Base-by-base conservation (phyloP, 768 basidiomycete species). In the Pleurotus ostreatus region DNA sequence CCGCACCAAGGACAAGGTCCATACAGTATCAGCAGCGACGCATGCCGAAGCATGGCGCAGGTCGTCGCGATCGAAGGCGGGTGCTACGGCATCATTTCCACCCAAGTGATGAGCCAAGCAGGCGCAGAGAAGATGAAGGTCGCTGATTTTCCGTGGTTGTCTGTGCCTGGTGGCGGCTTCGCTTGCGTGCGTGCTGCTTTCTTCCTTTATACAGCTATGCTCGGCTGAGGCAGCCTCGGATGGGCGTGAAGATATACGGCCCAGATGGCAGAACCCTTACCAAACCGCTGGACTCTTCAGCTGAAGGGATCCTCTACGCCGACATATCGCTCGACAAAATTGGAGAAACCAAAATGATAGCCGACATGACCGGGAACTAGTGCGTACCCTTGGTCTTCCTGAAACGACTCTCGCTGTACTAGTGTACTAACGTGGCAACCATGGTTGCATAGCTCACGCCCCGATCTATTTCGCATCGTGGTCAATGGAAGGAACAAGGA, bases 81-180 rank as follows among this genome's bases (percentile, higher is more conserved):
- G 16, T 65, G 64, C 55, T 69, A 66, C 46, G 66, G 66, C 9
- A 62, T 69, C 12, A 61, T 60, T 5, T 63, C 65, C 58, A 66
- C 64, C 38, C 66, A 68, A n/a, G 61, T 69, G 4, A 65, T 68
- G 0, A 65, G 64, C 51, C 58, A 61, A 34, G 62, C 58, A 5
- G 68, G 68, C 0, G 68, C 68, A 4, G 63, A 64, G 45, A 69
- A 63, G 16, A 65, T 68, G 66, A 68, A 66, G 45, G 43, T 66
- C 20, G 58, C 59, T 5, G 61, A 62, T 12, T 66, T 68, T 56
- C 68, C 67, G 4, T 69, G 68, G 66, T 64, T 66, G 44, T 60
- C 51, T 1, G 65, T 68, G 54, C 66, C 66, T 5, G 63, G 66
- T 2, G 68, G 64, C 3, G 66, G 68, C 0, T 69, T 68, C 46